Conservation (phyloP, 169 alveolate species). For the Miamiensis avidus region DNA sequence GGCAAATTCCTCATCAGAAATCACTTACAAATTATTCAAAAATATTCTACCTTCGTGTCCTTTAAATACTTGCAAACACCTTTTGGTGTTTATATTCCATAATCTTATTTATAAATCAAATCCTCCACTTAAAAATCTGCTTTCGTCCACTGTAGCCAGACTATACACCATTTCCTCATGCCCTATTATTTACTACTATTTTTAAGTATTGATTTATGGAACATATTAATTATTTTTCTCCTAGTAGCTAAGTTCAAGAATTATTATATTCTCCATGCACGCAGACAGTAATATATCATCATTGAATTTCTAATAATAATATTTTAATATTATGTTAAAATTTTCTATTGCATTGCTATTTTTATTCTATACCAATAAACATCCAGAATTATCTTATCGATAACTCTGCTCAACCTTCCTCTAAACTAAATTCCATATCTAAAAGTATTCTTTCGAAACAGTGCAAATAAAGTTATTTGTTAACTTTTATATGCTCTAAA, state of each 20-base stretch:
- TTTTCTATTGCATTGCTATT: no score
- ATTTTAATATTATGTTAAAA: no score
- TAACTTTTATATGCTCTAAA: background rate
- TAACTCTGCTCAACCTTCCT: background rate
- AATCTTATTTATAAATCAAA: background rate
- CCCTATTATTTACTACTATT: background rate
- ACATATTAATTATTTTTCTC: no score
- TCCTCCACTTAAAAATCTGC: background rate
- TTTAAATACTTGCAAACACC: background rate
- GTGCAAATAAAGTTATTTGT: background rate
- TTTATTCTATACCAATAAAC: background rate
- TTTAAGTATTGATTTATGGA: background rate
- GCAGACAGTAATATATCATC: background rate
- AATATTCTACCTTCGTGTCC: background rate
- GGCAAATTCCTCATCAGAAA: background rate
- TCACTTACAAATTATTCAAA: no score
- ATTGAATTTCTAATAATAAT: background rate
- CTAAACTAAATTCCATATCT: background rate
- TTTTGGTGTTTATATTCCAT: background rate
- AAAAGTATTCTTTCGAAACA: background rate
- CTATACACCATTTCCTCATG: background rate
- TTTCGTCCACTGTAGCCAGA: background rate
- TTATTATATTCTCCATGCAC: background rate
- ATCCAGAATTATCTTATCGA: background rate
- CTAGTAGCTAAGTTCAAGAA: background rate